Base-by-base conservation (phyloP, 2,329 filamentous ascomycete species). In the Arthroderma sp. region DNA sequence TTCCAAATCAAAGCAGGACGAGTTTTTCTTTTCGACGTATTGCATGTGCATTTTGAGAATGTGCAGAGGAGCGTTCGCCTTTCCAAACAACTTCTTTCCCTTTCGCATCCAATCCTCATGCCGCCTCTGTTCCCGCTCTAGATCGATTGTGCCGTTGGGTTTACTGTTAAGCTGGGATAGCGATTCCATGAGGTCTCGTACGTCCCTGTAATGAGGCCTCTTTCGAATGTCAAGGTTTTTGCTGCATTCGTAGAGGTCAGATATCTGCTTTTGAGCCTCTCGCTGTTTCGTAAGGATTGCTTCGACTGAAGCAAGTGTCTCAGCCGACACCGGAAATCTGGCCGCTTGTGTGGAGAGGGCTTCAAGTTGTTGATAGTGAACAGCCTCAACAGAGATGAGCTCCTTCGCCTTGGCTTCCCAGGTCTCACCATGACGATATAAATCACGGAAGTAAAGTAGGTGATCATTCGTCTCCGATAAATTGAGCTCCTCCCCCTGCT, bases 61-160 rank as follows among this genome's bases (percentile, higher is more conserved):
- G 61, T 98, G 91, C 8, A 98, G 71, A 1, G 91, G 91, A 1
- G 91, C 91, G 59, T 98, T 98, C 1, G 91, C 91, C 64, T 98
- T 98, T 43, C 91, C 91, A 58, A 98, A 98, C 0, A 98, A 68
- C 61, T 95, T 95, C 68, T 98, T 98, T 42, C 91, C 91, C 57
- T 86, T 86, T 30, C 91, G 78, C 89, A 98, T 98, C 91, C 91
- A 98, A 61, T 98, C 91, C 60, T 98, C 91, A 53, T 96, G 91
- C 5, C 85, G 80, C 59, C 91, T 94, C 52, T 91, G 83, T 61
- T 96, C 87, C 51, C 86, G 88, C 59, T 98, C 91, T 4, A 98
- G 75, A 56, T 98, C 91, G 31, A 93, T 75, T 0, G 89, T 94
- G 2, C 91, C 91, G 36, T 77, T 77, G 0, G 91, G 91, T 58